Percentiles rank a stretch among this genome's conserved stretches.
Evolutionary conservation across 129 eudicot genomes (phyloP).

Genomic region (Calendula officinalis): DNA sequence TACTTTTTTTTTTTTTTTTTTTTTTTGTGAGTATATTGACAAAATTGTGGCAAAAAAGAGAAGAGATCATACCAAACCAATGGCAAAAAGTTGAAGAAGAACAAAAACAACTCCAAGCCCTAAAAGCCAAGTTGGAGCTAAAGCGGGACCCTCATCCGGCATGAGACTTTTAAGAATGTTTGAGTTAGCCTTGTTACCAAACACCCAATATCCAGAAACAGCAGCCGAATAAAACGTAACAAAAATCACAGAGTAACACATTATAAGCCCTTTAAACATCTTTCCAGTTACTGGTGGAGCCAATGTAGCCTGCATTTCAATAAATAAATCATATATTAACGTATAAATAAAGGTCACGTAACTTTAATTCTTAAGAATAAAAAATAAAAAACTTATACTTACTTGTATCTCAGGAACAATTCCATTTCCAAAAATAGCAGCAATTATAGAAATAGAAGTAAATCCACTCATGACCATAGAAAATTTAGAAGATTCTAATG

Average conservation of each 20-base stretch:
- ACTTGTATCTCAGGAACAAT: conserved; percentile 73
- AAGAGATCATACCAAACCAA: conserved; percentile 50
- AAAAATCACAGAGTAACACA: conserved; percentile 60
- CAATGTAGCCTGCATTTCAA: conserved; percentile 47
- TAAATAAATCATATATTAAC: not conserved
- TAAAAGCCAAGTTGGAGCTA: conserved; percentile 63
- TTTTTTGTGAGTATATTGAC: not conserved
- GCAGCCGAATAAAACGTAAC: conserved; percentile 67
- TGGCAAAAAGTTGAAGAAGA: conserved; percentile 75
- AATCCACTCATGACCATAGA: conserved; percentile 50
- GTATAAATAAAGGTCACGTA: too few relatives aligned
- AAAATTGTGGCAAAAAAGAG: not conserved
- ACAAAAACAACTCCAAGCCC: conserved; percentile 53
- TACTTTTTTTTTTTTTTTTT: too few relatives aligned
- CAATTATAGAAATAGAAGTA: conserved; percentile 74
- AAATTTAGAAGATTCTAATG: conserved; percentile 40
- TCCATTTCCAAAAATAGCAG: conserved; percentile 76
- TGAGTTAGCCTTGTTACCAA: conserved; percentile 47
- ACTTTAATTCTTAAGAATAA: too few relatives aligned
- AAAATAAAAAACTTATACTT: not conserved
- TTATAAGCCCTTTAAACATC: conserved; percentile 68
- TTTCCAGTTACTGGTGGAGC: conserved; percentile 82
- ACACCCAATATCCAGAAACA: conserved; percentile 65
- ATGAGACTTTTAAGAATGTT: conserved; percentile 41
- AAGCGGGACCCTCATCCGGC: conserved; percentile 56